Evolutionary conservation across 2,329 filamentous ascomycete genomes (phyloP), one percentile per base, ranked within the genome.

Genomic region (Triangularia verruculosa): DNA sequence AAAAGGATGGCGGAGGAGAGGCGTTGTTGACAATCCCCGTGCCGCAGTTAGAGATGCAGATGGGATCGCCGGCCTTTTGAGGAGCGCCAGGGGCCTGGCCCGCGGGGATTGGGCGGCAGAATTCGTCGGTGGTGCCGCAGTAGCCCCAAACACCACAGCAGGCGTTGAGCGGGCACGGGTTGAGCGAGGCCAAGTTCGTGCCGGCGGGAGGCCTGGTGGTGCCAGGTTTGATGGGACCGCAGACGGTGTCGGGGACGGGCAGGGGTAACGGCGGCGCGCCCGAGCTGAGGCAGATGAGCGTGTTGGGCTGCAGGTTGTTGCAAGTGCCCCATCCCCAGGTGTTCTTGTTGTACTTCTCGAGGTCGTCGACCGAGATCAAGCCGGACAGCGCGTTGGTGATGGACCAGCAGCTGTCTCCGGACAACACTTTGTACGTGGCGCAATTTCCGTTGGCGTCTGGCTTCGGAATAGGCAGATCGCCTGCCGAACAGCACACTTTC

Each of bases 31-130:
- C 64, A 11, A 79, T 70, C 5, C 74, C 72, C 3, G 66, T 74
- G 15, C 78, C 77, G 52, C 78, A 80, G 67, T 78, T 79, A 8
- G 73, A 76, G 12, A 79, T 75, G 64, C 78, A 79, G 17, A 75
- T 54, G 25, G 32, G 22, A 13, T 57, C 4, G 32, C 13, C 34
- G 17, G 55, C 52, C 27, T 30, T 30, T 15, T 7, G 75, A 61
- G 75, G 70, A 7, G 63, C 72, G 1, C 70, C 72, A 0, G 68
- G n/a, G 75, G 70, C 4, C 77, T 78, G 4, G 78, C 78, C 1
- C 77, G 79, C 0, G 69, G 69, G 2, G 76, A 77, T 0, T 71
- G 76, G 17, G 69, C 65, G 2, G 70, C 66, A 5, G 71, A 64
- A 15, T 66, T 73, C 67, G 8, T 74, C 75, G 5, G 64, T 61